A percentile compares a stretch with the other conserved stretches of the same genome.
Conservation (phyloP, 129 eudicot genomes). For the Pittosporum tobira region DNA sequence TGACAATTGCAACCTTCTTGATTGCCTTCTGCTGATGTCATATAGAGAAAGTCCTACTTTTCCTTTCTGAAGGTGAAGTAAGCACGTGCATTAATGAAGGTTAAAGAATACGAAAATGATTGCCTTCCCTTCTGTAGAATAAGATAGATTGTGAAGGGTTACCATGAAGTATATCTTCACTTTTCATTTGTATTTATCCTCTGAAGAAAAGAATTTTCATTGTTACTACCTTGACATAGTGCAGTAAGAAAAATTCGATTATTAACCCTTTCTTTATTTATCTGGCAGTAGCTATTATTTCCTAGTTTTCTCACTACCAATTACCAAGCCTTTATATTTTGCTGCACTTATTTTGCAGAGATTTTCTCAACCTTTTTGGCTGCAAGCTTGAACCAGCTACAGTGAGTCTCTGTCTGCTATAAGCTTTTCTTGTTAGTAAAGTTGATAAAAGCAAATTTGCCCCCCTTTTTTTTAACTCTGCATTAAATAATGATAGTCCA, state of each 20-base stretch:
- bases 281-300: not conserved
- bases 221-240: not conserved
- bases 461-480: not conserved
- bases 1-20: too few relatives aligned
- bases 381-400: conserved; percentile 87
- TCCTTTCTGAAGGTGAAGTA: too few relatives aligned
- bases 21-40: too few relatives aligned
- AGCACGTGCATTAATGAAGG: too few relatives aligned
- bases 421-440: not conserved
- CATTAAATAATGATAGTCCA: too few relatives aligned
- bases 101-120: too few relatives aligned
- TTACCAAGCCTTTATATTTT: not conserved
- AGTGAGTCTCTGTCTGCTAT: conserved; percentile 29
- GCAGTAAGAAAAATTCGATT: not conserved
- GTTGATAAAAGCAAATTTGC: not conserved
- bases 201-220: not conserved
- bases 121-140: too few relatives aligned
- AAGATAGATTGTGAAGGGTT: too few relatives aligned
- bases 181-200: too few relatives aligned
- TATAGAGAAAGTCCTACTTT: too few relatives aligned
- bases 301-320: not conserved
- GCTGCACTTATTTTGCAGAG: conserved; percentile 37
- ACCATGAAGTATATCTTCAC: too few relatives aligned
- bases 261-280: not conserved
- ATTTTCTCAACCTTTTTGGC: conserved; percentile 60